Conservation (phyloP, 75 land plant genomes). For the Cunninghamia lanceolata region DNA sequence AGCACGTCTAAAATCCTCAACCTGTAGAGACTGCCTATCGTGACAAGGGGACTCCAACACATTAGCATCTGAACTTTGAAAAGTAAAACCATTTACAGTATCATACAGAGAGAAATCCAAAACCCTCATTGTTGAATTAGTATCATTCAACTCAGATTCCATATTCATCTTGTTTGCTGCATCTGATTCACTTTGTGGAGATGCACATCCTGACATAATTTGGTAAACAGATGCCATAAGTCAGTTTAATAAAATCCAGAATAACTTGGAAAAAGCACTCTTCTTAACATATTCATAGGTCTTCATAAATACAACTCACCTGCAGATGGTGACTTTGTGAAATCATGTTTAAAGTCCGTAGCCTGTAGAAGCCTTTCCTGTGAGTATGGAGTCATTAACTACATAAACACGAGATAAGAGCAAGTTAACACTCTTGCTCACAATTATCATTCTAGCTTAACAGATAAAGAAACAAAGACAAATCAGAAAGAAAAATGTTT, state of each 20-base stretch:
- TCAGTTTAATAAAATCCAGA: background rate
- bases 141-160: background rate
- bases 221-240: background rate
- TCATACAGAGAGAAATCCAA: no score
- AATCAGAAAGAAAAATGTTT: background rate
- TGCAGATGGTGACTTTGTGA: conserved; percentile 1
- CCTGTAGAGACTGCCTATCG: conserved; percentile 9
- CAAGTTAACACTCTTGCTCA: background rate
- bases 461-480: conserved; percentile 3
- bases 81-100: background rate
- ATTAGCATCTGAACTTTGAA: background rate
- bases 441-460: background rate
- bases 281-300: background rate
- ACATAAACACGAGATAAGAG: conserved; percentile 9
- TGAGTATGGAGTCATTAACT: conserved; percentile 52
- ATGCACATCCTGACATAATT: background rate
- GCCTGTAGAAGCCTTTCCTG: conserved; percentile 38
- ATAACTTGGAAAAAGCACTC: background rate
- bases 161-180: background rate
- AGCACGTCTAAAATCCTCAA: conserved; percentile 15
- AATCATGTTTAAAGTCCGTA: conserved; percentile 10
- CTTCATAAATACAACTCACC: conserved; percentile 14
- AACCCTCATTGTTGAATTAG: background rate
- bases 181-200: background rate
- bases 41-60: background rate